Conservation (phyloP, 129 eudicot species). For the Glebionis coronaria region DNA sequence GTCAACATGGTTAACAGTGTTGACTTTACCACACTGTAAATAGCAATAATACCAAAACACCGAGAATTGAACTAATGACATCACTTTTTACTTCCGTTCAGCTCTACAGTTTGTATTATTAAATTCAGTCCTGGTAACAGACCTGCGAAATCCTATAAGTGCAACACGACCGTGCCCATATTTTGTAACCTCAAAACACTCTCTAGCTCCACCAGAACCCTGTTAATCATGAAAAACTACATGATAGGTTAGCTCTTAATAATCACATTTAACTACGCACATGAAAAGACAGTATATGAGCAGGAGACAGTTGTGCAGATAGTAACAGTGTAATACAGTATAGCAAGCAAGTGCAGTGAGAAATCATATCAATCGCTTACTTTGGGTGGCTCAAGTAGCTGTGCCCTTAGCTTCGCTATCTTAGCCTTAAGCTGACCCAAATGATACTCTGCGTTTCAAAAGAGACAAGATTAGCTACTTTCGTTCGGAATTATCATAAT, state of each 20-base stretch:
- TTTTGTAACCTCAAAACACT: conserved; percentile 95
- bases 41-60: no score
- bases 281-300: background rate
- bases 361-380: conserved; percentile 39
- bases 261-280: background rate
- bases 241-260: background rate
- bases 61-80: no score
- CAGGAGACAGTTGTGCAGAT: conserved; percentile 5
- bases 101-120: background rate
- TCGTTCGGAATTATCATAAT: no score
- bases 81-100: no score
- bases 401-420: conserved; percentile 98
- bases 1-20: no score
- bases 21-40: background rate
- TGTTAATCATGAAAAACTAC: conserved; percentile 27
- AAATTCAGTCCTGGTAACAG: conserved; percentile 11
- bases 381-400: conserved; percentile 93
- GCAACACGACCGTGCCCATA: conserved; percentile 98
- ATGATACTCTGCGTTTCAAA: conserved; percentile 68
- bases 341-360: conserved; percentile 1
- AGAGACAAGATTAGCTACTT: conserved; percentile 10
- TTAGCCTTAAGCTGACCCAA: conserved; percentile 99
- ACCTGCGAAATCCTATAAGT: conserved; percentile 98
- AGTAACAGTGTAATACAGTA: conserved; percentile 4
- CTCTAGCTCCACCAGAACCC: conserved; percentile 94